Conservation (phyloP, 768 basidiomycete genomes). For the Boletus rubroflammeus region DNA sequence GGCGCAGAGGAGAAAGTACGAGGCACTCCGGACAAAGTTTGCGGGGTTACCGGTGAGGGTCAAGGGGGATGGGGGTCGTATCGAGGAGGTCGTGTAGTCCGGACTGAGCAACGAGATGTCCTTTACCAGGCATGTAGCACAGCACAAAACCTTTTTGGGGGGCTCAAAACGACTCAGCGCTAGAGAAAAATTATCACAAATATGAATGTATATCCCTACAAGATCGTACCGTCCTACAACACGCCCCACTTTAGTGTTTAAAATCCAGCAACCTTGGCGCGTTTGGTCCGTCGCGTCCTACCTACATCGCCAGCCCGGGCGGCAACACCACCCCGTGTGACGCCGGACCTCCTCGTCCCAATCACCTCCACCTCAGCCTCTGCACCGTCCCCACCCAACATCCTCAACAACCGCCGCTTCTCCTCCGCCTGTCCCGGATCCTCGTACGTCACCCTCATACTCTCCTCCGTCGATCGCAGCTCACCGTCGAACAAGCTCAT, state of each 20-base stretch:
- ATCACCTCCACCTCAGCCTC: background rate
- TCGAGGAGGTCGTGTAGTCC: background rate
- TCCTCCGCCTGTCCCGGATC: slow-evolving; percentile 63
- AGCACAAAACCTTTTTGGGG: no score
- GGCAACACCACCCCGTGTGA: background rate
- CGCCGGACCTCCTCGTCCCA: background rate
- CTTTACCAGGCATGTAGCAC: background rate
- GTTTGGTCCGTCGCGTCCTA: background rate
- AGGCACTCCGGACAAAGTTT: background rate
- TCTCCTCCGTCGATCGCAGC: slow-evolving; percentile 36
- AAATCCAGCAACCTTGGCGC: background rate
- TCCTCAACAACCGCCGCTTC: slow-evolving; percentile 51
- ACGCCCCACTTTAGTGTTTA: background rate
- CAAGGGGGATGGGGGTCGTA: background rate
- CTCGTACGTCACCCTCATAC: slow-evolving; percentile 61
- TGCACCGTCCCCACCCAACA: slow-evolving; percentile 37
- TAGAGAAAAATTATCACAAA: no score
- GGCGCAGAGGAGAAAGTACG: background rate
- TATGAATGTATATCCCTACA: background rate
- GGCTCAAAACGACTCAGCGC: no score
- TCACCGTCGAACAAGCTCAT: slow-evolving; percentile 25
- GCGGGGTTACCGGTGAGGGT: background rate
- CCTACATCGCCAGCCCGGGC: background rate
- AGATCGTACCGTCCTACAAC: background rate
- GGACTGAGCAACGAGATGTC: background rate